These are phyloP conservation scores for Sporothrix pallida DNA, from an alignment of 2,329 filamentous ascomycete species.

Conservation along the genomic window DNA sequence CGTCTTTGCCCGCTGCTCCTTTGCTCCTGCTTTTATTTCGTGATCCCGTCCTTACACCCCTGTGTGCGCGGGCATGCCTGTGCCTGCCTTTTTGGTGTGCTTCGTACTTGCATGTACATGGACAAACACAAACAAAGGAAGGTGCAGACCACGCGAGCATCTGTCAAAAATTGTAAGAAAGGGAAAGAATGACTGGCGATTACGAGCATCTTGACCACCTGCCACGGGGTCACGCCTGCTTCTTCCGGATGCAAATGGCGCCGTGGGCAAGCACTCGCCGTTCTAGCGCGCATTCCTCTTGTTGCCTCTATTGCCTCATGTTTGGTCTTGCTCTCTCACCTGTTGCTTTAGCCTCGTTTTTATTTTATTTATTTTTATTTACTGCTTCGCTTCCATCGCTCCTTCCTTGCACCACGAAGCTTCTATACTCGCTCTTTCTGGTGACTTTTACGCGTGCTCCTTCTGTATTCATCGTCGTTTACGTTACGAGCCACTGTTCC, in stretches of 20 bases:
- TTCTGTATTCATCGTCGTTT: background rate
- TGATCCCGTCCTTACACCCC: background rate
- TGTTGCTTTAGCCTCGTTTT: background rate
- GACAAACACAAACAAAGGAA: slow-evolving; percentile 15
- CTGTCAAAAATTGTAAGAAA: slow-evolving; percentile 1
- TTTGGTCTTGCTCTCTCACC: slow-evolving; percentile 15
- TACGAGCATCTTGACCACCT: background rate
- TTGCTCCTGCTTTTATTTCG: background rate
- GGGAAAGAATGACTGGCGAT: background rate
- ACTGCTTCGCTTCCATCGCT: slow-evolving; percentile 17
- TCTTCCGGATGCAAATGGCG: background rate
- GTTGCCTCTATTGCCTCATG: slow-evolving; percentile 5
- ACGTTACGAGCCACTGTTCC: slow-evolving; percentile 14
- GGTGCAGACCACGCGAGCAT: background rate
- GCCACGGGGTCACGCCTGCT: slow-evolving; percentile 13
- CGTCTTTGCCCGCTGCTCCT: background rate
- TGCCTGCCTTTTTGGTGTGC: too few relatives aligned
- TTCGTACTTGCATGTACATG: background rate
- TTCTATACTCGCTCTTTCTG: background rate
- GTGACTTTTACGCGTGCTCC: background rate
- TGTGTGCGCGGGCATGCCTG: slow-evolving; percentile 1
- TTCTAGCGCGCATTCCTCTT: slow-evolving; percentile 15
- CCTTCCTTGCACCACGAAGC: slow-evolving; percentile 11
- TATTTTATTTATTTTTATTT: slow-evolving; percentile 15
- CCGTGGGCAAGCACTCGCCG: background rate